Evolutionary conservation across 805 yeast species (phyloP), one percentile per base, ranked within the genome.

Genomic region (Metschnikowia lunata): DNA sequence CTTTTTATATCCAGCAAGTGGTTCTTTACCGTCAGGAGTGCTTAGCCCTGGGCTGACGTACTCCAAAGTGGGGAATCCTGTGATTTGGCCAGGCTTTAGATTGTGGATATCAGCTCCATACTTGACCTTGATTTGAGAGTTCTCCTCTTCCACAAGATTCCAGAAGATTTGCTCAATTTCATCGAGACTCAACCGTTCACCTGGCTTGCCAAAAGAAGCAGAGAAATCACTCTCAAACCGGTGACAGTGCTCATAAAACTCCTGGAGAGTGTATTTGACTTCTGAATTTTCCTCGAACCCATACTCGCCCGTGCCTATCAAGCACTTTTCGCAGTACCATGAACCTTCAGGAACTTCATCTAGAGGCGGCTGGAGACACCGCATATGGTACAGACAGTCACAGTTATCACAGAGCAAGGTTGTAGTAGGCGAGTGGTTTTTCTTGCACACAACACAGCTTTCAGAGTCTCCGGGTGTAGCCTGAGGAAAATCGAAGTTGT

Each of bases 31-130:
- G 11, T 26, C 28, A 8, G 40, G 42, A 12, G 64, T 1, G 61
- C 45, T 6, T 51, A 48, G 1, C 46, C 47, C 56, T 80, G 34
- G 34, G 18, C 30, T 37, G n/a, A 34, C 18, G 42, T 27, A 47
- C 11, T 51, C 51, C 4, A 13, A 9, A 2, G 57, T 82, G 8
- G 95, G 93, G 58, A 86, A 85, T 1, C 91, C 93, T 5, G 89
- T 80, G 12, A 81, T 74, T 60, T 82, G 82, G 12, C 89, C 88
- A 0, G 79, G 78, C 4, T 59, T 64, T 27, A 68, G 69, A 61
- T 82, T 79, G 60, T 85, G 91, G 33, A 88, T 82, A 67, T 88
- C 95, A 1, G 95, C 90, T 15, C 96, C 96, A 59, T 88, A 88
- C 50, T 80, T 77, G 13, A 85, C 88, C 52, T 80, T 82, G 14